phyloP scores from a whole-genome alignment of 2,329 filamentous ascomycete species.

The Colletotrichum kahawae region DNA sequence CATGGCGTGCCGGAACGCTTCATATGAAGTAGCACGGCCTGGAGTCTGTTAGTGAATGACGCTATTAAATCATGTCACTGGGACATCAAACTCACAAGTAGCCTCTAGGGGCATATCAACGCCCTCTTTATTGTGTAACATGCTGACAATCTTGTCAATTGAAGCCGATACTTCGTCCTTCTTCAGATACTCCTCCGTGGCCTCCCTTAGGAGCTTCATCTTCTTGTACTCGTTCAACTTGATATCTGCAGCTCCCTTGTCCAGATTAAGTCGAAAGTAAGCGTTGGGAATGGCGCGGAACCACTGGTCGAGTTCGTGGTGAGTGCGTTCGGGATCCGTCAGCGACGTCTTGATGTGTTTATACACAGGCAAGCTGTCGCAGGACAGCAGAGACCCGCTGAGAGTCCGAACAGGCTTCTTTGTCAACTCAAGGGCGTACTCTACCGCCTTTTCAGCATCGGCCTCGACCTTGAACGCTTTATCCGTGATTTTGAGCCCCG shows the following conservation, averaged over 20 bases:
- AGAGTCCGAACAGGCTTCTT: not conserved
- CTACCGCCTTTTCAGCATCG: not conserved
- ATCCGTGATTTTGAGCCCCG: slow-evolving; percentile 25
- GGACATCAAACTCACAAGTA: slow-evolving; percentile 21
- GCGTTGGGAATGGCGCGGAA: slow-evolving; percentile 21
- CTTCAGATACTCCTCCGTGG: slow-evolving; percentile 28
- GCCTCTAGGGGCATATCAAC: slow-evolving; percentile 24
- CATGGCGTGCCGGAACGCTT: not conserved
- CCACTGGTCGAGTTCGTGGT: slow-evolving; percentile 18
- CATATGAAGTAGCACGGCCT: slow-evolving; percentile 5
- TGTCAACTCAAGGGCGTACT: not conserved
- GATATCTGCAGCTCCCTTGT: slow-evolving; percentile 26
- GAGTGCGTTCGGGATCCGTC: slow-evolving; percentile 26
- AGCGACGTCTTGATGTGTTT: not conserved
- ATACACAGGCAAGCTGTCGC: not conserved
- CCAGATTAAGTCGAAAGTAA: slow-evolving; percentile 35
- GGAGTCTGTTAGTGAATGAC: not conserved
- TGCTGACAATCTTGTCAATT: slow-evolving; percentile 26
- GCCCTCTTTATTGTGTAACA: slow-evolving; percentile 10
- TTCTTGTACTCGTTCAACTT: slow-evolving; percentile 29
- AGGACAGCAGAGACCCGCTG: not conserved
- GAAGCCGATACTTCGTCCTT: not conserved
- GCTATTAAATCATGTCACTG: not conserved
- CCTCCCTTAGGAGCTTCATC: slow-evolving; percentile 25
- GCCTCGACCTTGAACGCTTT: not conserved